Evolutionary conservation across 169 alveolate genomes (phyloP).

Genomic region (Plasmodium blacklocki): DNA sequence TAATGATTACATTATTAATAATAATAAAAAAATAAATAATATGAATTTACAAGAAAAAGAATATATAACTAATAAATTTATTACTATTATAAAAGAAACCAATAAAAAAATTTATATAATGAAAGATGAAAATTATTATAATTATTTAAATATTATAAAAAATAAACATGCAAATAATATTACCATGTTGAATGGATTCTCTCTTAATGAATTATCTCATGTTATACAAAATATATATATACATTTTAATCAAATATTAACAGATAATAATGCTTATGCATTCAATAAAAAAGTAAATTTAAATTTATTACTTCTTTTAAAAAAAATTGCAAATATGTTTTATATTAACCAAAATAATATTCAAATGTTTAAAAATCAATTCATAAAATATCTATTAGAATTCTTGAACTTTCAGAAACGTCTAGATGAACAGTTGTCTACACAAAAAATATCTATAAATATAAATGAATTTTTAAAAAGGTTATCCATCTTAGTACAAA

Average conservation of each 20-base stretch:
- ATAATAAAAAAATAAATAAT: conserved; percentile 16
- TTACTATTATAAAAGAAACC: background rate
- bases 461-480: conserved; percentile 38
- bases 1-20: conserved; percentile 21
- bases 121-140: background rate
- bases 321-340: conserved; percentile 4
- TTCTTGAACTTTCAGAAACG: conserved; percentile 1
- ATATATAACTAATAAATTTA: background rate
- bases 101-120: background rate
- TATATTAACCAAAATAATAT: conserved; percentile 18
- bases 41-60: conserved; percentile 19
- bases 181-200: background rate
- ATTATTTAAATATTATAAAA: conserved; percentile 1
- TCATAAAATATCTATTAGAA: conserved; percentile 12
- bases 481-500: conserved; percentile 1
- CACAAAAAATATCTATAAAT: conserved; percentile 37
- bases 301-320: conserved; percentile 26
- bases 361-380: conserved; percentile 17
- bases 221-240: conserved; percentile 23
- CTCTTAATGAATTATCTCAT: conserved; percentile 30
- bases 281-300: conserved; percentile 43
- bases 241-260: conserved; percentile 10
- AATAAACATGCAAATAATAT: conserved; percentile 5
- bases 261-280: conserved; percentile 34
- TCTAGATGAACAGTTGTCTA: conserved; percentile 32